These are phyloP conservation scores for Neostapfia colusana DNA, from an alignment of 176 grass and related monocot species.

Conservation along the genomic window DNA sequence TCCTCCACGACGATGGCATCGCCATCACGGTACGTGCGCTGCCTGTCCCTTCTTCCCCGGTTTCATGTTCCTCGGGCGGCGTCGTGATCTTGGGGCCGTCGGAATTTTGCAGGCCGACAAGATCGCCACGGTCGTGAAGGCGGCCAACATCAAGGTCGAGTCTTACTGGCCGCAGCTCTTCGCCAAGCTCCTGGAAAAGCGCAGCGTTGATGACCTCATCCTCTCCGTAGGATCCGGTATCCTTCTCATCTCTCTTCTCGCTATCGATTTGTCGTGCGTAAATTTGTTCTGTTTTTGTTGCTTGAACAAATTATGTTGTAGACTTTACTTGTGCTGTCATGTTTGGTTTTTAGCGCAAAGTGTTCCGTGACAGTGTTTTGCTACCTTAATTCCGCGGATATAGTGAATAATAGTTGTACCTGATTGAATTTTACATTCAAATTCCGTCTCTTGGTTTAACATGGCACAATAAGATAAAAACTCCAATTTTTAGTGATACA, in stretches of 20 bases:
- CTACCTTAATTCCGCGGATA: no score
- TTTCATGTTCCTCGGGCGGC: background rate
- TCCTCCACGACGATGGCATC: conserved; percentile 76
- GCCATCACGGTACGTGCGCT: conserved; percentile 57
- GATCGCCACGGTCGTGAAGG: conserved; percentile 65
- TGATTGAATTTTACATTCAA: no score
- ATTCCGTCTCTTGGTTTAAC: no score
- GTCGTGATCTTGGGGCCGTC: background rate
- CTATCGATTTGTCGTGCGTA: background rate
- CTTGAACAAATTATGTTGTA: no score
- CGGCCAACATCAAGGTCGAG: conserved; percentile 75
- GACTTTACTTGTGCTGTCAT: no score
- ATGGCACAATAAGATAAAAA: no score
- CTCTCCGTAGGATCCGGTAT: conserved; percentile 78
- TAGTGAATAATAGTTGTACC: no score
- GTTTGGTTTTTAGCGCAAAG: no score
- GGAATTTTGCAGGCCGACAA: conserved; percentile 58
- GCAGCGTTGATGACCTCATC: conserved; percentile 77
- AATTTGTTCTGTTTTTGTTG: background rate
- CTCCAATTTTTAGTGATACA: no score
- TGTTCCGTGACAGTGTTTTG: no score
- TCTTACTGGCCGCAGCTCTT: conserved; percentile 83
- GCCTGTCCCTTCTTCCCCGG: background rate
- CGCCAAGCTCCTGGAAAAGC: conserved; percentile 69
- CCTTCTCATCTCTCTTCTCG: background rate